These are phyloP conservation scores for Pseudisothecium myosuroides DNA, from an alignment of 225 moss, liverwort and hornwort species.

Conservation along the genomic window DNA sequence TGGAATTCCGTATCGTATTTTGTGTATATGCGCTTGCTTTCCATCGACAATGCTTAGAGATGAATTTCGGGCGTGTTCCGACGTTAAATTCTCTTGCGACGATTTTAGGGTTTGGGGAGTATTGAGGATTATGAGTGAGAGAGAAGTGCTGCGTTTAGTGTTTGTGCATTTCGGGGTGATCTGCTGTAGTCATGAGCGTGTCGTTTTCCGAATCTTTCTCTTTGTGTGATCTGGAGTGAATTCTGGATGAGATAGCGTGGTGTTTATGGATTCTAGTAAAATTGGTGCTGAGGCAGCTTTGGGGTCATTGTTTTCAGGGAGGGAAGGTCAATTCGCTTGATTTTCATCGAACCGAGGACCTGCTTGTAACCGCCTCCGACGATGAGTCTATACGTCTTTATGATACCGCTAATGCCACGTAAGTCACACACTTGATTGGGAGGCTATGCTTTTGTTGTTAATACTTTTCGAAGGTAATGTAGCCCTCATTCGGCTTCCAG, in stretches of 20 bases:
- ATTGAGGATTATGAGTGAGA: background rate
- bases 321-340: conserved; percentile 90
- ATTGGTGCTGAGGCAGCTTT: background rate
- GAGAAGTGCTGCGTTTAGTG: background rate
- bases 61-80: background rate
- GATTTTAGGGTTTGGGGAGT: background rate
- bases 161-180: background rate
- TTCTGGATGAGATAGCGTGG: background rate
- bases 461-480: background rate
- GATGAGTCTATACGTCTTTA: conserved; percentile 98
- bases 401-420: conserved; percentile 81
- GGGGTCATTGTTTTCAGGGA: conserved; percentile 26
- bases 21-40: background rate
- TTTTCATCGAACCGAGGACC: conserved; percentile 96
- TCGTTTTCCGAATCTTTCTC: background rate
- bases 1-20: background rate
- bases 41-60: background rate
- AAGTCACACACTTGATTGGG: conserved; percentile 10
- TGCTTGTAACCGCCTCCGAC: conserved; percentile 93
- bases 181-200: background rate
- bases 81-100: background rate
- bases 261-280: background rate
- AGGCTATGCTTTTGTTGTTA: background rate
- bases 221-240: background rate
- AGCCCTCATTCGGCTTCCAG: background rate